Percentiles rank a stretch among this genome's conserved stretches.
Evolutionary conservation across 2,329 filamentous ascomycete species (phyloP).

Genomic region (Aspergillus hiratsukae): DNA sequence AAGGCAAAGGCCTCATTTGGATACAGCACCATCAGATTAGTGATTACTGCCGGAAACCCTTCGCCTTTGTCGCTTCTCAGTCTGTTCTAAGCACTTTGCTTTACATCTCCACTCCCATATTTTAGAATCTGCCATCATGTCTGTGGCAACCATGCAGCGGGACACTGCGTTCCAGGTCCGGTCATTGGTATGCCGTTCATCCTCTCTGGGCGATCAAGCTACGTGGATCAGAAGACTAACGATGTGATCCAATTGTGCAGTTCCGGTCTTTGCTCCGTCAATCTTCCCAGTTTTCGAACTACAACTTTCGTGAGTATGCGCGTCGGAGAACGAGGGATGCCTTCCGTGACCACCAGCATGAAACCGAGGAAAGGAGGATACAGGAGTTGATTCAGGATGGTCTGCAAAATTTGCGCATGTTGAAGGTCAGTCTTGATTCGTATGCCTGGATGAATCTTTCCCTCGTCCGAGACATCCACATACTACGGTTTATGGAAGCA

Average conservation of each 20-base stretch:
- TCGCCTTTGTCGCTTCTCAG: not conserved
- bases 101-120: slow-evolving; percentile 5
- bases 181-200: slow-evolving; percentile 37
- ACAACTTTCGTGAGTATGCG: slow-evolving; percentile 98
- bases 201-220: not conserved
- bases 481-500: not conserved
- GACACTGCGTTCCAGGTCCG: slow-evolving; percentile 46
- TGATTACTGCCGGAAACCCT: not conserved
- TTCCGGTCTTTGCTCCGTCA: slow-evolving; percentile 90
- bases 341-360: slow-evolving; percentile 73
- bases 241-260: slow-evolving; percentile 44
- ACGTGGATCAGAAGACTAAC: not conserved
- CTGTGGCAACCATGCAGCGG: slow-evolving; percentile 38
- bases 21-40: not conserved
- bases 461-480: not conserved
- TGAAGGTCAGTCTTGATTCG: slow-evolving; percentile 66
- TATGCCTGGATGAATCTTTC: not conserved
- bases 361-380: slow-evolving; percentile 69
- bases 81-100: not conserved
- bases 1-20: not conserved
- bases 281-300: slow-evolving; percentile 79
- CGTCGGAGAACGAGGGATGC: slow-evolving; percentile 84
- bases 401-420: slow-evolving; percentile 74
- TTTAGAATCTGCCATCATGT: slow-evolving; percentile 31
- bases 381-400: slow-evolving; percentile 90